A percentile compares a stretch with the other conserved stretches of the same genome.
Conservation (phyloP, 495 filamentous ascomycete genomes). For the Hypoxylon fragiforme region DNA sequence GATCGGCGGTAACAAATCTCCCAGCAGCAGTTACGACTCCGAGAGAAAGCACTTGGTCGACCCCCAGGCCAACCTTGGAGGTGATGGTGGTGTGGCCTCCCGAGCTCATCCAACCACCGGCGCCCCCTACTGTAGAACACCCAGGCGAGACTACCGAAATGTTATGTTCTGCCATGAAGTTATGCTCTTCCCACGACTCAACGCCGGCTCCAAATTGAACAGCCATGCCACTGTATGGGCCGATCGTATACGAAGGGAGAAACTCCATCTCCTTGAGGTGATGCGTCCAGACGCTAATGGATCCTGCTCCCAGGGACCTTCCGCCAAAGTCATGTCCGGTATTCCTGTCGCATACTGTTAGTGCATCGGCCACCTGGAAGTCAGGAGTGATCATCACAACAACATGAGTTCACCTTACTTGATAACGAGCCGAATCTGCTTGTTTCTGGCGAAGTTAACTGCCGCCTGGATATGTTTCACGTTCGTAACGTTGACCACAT, state of each 20-base stretch:
- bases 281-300: constrained; percentile 64
- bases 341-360: constrained; percentile 49
- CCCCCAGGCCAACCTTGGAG: constrained; percentile 56
- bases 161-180: constrained; percentile 36
- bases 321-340: constrained; percentile 68
- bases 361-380: not conserved
- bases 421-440: constrained; percentile 59
- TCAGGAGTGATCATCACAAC: not conserved
- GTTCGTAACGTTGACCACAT: constrained; percentile 59
- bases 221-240: constrained; percentile 43
- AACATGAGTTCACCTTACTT: constrained; percentile 45
- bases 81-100: constrained; percentile 57
- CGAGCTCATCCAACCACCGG: constrained; percentile 42
- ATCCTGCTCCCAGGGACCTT: constrained; percentile 54
- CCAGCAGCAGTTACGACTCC: constrained; percentile 60
- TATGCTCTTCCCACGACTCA: constrained; percentile 45
- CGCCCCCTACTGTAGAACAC: constrained; percentile 39
- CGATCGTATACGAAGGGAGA: constrained; percentile 44
- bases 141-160: constrained; percentile 48
- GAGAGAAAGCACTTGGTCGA: constrained; percentile 57
- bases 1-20: constrained; percentile 51
- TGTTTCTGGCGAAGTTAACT: constrained; percentile 64
- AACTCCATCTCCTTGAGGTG: constrained; percentile 50
- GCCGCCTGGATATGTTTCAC: constrained; percentile 58
- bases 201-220: constrained; percentile 50